phyloP scores from a whole-genome alignment of 1,284 basidiomycete genomes.

The Cryptococcus maquisensis region DNA sequence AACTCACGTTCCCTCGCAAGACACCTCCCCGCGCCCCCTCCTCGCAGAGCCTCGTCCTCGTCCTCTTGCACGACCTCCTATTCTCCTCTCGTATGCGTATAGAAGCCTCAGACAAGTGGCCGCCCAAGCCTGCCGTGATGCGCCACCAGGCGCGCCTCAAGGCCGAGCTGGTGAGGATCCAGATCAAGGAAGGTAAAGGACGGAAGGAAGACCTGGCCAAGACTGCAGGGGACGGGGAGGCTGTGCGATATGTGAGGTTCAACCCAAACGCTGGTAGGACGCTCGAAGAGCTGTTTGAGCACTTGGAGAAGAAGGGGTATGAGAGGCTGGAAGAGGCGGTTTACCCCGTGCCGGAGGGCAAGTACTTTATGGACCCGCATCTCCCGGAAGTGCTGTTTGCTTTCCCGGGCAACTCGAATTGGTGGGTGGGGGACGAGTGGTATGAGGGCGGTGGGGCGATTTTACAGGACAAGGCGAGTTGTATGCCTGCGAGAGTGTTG shows the following conservation, averaged over 20 bases:
- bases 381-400: conserved; percentile 68
- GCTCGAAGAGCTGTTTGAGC: conserved; percentile 19
- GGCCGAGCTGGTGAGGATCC: conserved; percentile 76
- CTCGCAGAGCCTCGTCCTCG: conserved; percentile 62
- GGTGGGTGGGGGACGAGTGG: conserved; percentile 45
- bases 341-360: conserved; percentile 37
- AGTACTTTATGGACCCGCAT: conserved; percentile 69
- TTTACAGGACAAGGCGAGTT: conserved; percentile 95
- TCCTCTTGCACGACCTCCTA: conserved; percentile 82
- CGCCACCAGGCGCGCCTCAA: conserved; percentile 83
- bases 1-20: conserved; percentile 59
- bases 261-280: conserved; percentile 60
- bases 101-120: conserved; percentile 75
- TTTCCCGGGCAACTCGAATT: conserved; percentile 61
- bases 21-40: conserved; percentile 49
- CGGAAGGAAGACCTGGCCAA: conserved; percentile 62
- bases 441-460: conserved; percentile 58
- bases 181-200: conserved; percentile 69
- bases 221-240: conserved; percentile 24
- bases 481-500: conserved; percentile 85
- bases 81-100: conserved; percentile 65
- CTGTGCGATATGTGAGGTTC: conserved; percentile 76
- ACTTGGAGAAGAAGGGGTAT: conserved; percentile 20
- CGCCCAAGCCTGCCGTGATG: conserved; percentile 73
- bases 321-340: conserved; percentile 22